Evolutionary conservation across 139 green algal genomes (phyloP).

Genomic region (Bryopsis sp.): DNA sequence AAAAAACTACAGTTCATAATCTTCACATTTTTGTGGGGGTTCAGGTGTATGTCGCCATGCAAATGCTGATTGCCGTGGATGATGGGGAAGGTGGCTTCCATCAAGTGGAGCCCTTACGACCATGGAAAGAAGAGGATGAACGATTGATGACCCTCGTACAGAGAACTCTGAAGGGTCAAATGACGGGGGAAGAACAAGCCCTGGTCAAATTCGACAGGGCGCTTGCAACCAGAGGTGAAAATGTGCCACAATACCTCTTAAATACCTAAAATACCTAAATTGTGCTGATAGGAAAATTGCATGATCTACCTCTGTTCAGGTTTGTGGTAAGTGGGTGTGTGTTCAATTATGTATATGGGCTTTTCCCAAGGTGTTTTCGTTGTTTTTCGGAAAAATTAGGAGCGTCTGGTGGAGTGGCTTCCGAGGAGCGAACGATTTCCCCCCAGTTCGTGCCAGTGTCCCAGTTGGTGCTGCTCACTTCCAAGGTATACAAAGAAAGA

Average conservation of each 20-base stretch:
- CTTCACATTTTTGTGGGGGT: too few species aligned
- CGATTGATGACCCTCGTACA: neutral
- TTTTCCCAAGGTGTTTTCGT: too few species aligned
- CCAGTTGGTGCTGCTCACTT: neutral
- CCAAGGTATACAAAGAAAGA: neutral
- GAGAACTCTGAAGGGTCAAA: neutral
- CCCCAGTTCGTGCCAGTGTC: neutral
- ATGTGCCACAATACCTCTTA: neutral
- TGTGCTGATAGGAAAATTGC: too few species aligned
- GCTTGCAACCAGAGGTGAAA: neutral
- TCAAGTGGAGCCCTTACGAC: neutral
- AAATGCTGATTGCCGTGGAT: neutral
- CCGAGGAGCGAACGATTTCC: neutral
- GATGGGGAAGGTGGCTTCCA: neutral
- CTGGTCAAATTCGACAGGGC: conserved; percentile 3
- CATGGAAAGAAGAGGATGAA: neutral
- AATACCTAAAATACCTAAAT: neutral
- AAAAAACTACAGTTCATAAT: too few species aligned
- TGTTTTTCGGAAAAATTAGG: too few species aligned
- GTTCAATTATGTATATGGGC: too few species aligned
- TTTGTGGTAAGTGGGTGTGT: too few species aligned
- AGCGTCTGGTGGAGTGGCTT: neutral
- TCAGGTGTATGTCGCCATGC: neutral
- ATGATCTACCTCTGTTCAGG: too few species aligned
- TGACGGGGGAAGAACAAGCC: neutral